Base-by-base conservation (phyloP, 352 stramenopile species). In the Achlya hypogyna region DNA sequence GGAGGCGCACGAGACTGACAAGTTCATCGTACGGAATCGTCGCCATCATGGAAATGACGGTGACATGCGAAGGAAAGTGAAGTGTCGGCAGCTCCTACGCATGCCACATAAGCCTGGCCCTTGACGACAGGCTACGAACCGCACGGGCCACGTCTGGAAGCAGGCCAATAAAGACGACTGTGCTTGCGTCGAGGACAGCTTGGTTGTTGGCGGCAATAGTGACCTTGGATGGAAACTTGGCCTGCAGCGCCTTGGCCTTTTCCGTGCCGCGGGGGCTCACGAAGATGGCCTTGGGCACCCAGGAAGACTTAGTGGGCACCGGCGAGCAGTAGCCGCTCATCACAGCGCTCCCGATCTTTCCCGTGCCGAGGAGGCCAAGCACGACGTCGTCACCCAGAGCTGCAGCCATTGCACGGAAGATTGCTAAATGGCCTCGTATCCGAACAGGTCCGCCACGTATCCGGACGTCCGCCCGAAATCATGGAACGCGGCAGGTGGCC, bases 1-100 rank as follows among this genome's bases (percentile, higher is more conserved):
- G 81, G 58, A 92, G 71, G 68, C 80, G 70, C 12, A 92, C 78
- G 23, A 92, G 81, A 58, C 77, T 35, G 51, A 92, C 65, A 53
- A 94, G 74, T 63, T 94, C 83, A 14, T 92, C 79, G 76, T 88
- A 94, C 31, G 83, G 86, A 71, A 94, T 91, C 34, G 86, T 94
- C 51, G 86, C 86, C 86, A 94, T 94, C 86, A 92, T 94, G 62
- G 83, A 92, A 45, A 94, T 75, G 35, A 94, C 80, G 29, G 53
- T 73, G 72, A 91, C 87, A 65, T 73, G 72, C 8, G 81, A 54
- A 22, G 74, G 70, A 49, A 94, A 92, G 29, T 70, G 76, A 49
- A 94, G 75, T 72, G 80, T 83, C 35, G 82, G 86, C 45, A 92
- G 74, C 68, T 89, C 81, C 64, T 87, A 68, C 8, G 29, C 23